Base-by-base conservation (phyloP, 306 rosid species). In the Inga laurina region DNA sequence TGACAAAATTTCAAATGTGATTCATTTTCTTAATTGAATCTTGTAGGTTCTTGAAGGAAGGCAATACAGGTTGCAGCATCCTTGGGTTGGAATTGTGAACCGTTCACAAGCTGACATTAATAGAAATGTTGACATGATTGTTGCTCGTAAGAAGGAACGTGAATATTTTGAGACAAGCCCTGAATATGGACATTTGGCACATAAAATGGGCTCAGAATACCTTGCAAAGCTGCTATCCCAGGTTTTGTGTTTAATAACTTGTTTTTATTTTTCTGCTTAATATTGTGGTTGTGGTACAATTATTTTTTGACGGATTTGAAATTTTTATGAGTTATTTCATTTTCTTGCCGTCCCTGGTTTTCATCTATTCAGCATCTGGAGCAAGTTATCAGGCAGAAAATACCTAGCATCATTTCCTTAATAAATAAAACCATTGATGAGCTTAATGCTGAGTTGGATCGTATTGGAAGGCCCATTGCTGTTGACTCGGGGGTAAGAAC, bases 71-170 rank as follows among this genome's bases (percentile, higher is more conserved):
- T 83, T 94, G 88, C 94, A 90, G 78, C 97, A 94, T 86, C 98
- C 98, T 22, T 93, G 97, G 98, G 97, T 94, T 62, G 98, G 98
- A 82, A 87, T 94, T 84, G 98, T 93, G 72, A 94, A 94, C 72
- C 98, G 97, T 82, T 94, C 98, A 51, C 96, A 91, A 82, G 93
- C 93, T 74, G 95, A 91, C 48, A 91, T 91, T 70, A 91, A 91
- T 83, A 92, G 86, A 89, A 92, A 91, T 30, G 96, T 93, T 83
- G 98, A 94, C 90, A 94, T 94, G 98, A 88, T 91, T 77, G 72
- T 83, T 73, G 98, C 98, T 75, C 97, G 98, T 70, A 88, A 86
- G 81, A 94, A 93, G 92, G 98, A 94, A 83, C 87, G 79, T n/a
- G 97, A 94, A 85, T 94, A 93, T 84, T 94, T 94, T 86, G 97